These are phyloP conservation scores for Corymbia citriodora DNA, from an alignment of 441 rosid species.

Conservation along the genomic window DNA sequence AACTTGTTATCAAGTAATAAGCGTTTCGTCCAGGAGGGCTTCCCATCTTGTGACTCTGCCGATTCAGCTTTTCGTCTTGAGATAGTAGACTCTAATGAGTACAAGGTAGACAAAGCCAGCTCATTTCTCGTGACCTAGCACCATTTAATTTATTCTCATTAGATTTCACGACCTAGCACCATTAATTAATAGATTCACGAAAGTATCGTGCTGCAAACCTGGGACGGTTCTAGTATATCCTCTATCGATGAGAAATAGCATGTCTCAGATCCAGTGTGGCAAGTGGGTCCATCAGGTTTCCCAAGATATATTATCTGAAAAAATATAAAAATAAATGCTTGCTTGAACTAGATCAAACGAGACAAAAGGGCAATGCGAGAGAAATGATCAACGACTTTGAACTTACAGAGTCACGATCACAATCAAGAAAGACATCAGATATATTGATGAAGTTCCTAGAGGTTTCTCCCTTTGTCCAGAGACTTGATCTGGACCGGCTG, in stretches of 20 bases:
- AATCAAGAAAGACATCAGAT: conserved; percentile 43
- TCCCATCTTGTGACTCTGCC: conserved; percentile 42
- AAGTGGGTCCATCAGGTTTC: conserved; percentile 78
- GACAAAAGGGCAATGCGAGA: not conserved
- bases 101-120: conserved; percentile 55
- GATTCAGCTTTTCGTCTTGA: conserved; percentile 55
- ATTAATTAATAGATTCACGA: not conserved
- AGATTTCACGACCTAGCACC: not conserved
- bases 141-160: not conserved
- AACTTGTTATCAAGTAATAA: conserved; percentile 39
- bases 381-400: not conserved
- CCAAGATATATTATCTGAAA: conserved; percentile 74
- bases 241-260: conserved; percentile 60
- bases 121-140: conserved; percentile 45
- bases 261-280: conserved; percentile 82
- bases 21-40: conserved; percentile 68
- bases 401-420: conserved; percentile 70
- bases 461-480: conserved; percentile 89
- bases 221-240: conserved; percentile 18
- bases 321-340: not conserved
- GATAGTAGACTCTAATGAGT: conserved; percentile 65
- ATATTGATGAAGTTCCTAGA: conserved; percentile 73
- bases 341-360: not conserved
- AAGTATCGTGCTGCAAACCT: not conserved
- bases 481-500: conserved; percentile 69